Evolutionary conservation across 768 basidiomycete genomes (phyloP).

Genomic region (Austroboletus festivus): DNA sequence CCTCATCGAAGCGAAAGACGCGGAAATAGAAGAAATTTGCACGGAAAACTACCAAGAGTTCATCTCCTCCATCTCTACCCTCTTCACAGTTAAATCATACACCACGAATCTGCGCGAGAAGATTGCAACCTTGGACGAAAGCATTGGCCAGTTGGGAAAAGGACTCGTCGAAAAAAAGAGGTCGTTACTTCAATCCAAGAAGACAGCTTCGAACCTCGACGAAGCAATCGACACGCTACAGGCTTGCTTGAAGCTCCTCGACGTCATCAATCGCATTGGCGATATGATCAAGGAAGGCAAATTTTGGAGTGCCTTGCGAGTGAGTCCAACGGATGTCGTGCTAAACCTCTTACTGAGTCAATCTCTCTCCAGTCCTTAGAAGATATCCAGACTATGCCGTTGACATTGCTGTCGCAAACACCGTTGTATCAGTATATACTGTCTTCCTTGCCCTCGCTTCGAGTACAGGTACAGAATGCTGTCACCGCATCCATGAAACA

Average conservation of each 20-base stretch:
- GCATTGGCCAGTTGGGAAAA: constrained; percentile 83
- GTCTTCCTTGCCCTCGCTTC: constrained; percentile 86
- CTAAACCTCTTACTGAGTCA: constrained; percentile 29
- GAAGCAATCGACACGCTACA: constrained; percentile 96
- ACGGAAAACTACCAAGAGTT: constrained; percentile 98
- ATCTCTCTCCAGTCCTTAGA: constrained; percentile 74
- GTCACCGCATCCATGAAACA: constrained; percentile 95
- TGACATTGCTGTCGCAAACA: constrained; percentile 85
- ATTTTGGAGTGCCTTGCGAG: constrained; percentile 96
- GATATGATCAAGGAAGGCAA: constrained; percentile 91
- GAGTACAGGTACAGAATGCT: constrained; percentile 85
- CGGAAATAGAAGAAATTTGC: constrained; percentile 95
- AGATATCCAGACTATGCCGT: constrained; percentile 88
- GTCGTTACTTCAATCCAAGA: constrained; percentile 81
- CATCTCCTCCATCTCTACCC: constrained; percentile 92
- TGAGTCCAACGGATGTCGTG: constrained; percentile 40
- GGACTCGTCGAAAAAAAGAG: constrained; percentile 93
- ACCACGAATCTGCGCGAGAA: constrained; percentile 91
- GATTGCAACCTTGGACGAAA: constrained; percentile 84
- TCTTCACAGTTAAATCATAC: constrained; percentile 94
- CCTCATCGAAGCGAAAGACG: constrained; percentile 93
- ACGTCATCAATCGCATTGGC: constrained; percentile 88
- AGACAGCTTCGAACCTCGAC: constrained; percentile 91
- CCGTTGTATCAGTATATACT: constrained; percentile 91
- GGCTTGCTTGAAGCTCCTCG: constrained; percentile 86